Conservation (phyloP, 257 asterid genomes). For the Petrea volubilis region DNA sequence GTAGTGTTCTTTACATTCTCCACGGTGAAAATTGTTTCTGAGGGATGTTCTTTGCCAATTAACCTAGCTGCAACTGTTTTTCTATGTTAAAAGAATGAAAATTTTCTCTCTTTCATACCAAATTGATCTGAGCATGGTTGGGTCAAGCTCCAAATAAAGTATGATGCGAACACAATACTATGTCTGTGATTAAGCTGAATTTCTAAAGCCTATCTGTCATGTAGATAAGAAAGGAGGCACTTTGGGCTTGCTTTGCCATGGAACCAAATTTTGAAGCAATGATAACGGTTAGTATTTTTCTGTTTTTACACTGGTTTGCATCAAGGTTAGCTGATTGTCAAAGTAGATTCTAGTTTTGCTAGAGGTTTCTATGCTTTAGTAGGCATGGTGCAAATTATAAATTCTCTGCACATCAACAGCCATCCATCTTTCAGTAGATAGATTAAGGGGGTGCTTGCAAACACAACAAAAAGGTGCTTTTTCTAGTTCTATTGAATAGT, state of each 20-base stretch:
- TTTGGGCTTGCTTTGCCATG: slow-evolving; percentile 98
- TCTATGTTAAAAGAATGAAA: no score
- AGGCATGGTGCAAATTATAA: not conserved
- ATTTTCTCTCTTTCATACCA: not conserved
- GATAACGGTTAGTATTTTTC: slow-evolving; percentile 62
- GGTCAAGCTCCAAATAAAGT: slow-evolving; percentile 4
- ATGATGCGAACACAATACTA: not conserved
- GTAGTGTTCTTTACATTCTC: no score
- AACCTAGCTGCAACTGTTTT: no score
- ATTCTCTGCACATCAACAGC: not conserved
- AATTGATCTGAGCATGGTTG: not conserved
- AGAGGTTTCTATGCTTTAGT: not conserved
- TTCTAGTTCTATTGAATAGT: no score
- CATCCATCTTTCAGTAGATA: not conserved
- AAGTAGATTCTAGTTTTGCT: not conserved
- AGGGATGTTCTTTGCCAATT: no score
- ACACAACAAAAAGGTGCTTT: no score
- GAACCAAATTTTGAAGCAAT: slow-evolving; percentile 81
- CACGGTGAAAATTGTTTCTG: no score
- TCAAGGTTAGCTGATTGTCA: not conserved
- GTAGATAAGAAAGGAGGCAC: slow-evolving; percentile 97
- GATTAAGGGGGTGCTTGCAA: no score
- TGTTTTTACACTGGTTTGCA: not conserved
- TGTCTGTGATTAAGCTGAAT: slow-evolving; percentile 15
- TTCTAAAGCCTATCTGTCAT: slow-evolving; percentile 12